Evolutionary conservation across 202 grass and related monocot genomes (phyloP).

Genomic region (Tripidium arundinaceum): DNA sequence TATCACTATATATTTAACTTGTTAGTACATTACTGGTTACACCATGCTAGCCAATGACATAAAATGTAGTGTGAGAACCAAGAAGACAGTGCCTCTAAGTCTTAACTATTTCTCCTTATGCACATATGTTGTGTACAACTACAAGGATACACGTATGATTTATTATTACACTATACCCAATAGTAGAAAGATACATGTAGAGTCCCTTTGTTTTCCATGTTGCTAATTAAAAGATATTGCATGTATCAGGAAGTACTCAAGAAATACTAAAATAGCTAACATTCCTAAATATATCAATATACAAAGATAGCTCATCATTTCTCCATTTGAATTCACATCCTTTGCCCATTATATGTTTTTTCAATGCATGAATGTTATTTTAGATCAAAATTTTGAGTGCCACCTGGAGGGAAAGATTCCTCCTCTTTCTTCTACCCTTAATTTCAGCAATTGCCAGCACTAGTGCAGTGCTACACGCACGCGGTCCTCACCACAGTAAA

Average conservation of each 20-base stretch:
- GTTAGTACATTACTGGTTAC: too few relatives aligned
- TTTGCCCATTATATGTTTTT: neutral
- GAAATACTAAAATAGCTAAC: neutral
- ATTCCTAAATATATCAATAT: neutral
- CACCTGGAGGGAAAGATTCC: slow-evolving; percentile 69
- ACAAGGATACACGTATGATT: neutral
- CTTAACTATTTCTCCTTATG: neutral
- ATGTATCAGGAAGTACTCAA: neutral
- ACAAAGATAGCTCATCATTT: neutral
- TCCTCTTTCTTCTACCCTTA: slow-evolving; percentile 32
- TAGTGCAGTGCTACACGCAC: slow-evolving; percentile 23
- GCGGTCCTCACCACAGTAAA: neutral
- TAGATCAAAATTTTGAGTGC: slow-evolving; percentile 21
- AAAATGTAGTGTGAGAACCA: neutral
- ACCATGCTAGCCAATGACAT: neutral
- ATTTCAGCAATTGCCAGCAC: slow-evolving; percentile 25
- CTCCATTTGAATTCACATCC: neutral
- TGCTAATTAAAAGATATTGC: neutral
- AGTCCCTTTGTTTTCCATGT: neutral
- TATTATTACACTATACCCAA: neutral
- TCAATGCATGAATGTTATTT: neutral
- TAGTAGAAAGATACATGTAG: neutral
- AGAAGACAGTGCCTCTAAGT: neutral
- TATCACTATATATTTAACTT: neutral
- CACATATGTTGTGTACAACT: neutral